Evolutionary conservation across 2,329 filamentous ascomycete genomes (phyloP).

Genomic region (Chaetomiaceae sp.): DNA sequence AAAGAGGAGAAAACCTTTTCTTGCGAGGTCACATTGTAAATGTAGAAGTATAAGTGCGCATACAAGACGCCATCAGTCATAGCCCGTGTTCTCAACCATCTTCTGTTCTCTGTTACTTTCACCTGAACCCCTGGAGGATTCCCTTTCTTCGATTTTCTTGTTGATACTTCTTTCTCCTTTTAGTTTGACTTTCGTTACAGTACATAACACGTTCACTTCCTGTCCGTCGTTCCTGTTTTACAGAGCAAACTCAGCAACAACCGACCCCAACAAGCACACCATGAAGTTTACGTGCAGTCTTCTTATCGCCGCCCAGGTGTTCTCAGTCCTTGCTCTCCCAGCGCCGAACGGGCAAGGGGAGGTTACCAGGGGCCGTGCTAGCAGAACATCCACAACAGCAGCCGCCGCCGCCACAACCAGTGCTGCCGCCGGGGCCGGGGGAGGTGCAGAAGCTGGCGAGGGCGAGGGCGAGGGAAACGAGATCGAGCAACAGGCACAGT

Average conservation of each 20-base stretch:
- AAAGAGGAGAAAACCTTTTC: background rate
- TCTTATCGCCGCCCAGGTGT: conserved; percentile 23
- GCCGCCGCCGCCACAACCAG: conserved; percentile 1
- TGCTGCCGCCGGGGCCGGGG: conserved; percentile 1
- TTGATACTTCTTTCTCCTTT: conserved; percentile 1
- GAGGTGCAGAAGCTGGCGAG: background rate
- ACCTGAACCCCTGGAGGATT: background rate
- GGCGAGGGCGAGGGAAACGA: conserved; percentile 28
- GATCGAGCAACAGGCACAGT: conserved; percentile 31
- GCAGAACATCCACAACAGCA: conserved; percentile 1
- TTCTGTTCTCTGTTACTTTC: background rate
- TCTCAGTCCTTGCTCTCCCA: conserved; percentile 22
- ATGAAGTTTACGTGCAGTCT: conserved; percentile 24
- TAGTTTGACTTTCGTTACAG: background rate
- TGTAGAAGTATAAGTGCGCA: background rate
- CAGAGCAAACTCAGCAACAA: background rate
- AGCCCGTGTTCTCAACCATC: background rate
- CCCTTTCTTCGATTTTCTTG: background rate
- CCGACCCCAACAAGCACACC: conserved; percentile 8
- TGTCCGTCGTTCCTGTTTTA: background rate
- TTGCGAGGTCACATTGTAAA: background rate
- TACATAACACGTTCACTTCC: background rate
- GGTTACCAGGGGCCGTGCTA: background rate
- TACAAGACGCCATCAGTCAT: background rate
- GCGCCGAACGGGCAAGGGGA: background rate